Conservation (phyloP, 176 grass and related monocot species). For the Oryza punctata region DNA sequence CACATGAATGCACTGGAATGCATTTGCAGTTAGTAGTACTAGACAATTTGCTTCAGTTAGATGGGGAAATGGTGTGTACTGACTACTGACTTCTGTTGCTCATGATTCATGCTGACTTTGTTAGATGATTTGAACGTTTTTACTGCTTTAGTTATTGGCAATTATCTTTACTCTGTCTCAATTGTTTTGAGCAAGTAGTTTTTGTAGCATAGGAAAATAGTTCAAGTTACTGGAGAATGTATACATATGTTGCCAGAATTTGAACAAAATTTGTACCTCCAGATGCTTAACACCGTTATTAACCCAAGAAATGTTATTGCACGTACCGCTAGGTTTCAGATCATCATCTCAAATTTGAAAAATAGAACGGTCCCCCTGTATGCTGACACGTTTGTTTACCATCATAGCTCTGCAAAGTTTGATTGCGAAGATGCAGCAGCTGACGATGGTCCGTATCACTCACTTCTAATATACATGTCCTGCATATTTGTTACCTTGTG, state of each 20-base stretch:
- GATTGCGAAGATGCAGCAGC: not conserved
- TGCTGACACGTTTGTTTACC: not conserved
- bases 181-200: not conserved
- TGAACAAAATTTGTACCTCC: not conserved
- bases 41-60: not conserved
- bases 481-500: not conserved
- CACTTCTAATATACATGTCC: not conserved
- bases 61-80: not conserved
- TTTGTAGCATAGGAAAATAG: not conserved
- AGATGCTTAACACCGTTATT: not conserved
- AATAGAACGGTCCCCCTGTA: not conserved
- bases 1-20: conserved; percentile 38
- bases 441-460: not conserved
- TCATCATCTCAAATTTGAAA: not conserved
- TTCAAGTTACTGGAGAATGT: not conserved
- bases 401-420: not conserved
- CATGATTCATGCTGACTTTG: not conserved
- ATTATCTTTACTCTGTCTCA: not conserved
- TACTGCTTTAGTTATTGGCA: not conserved
- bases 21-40: not conserved
- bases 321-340: not conserved
- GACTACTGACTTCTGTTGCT: not conserved
- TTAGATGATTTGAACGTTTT: not conserved
- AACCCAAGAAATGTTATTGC: not conserved
- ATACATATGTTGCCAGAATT: not conserved